A percentile compares a stretch with the other conserved stretches of the same genome.
These are phyloP conservation scores for Oryza longistaminata DNA, from an alignment of 176 grass and related monocot genomes.

Conservation along the genomic window DNA sequence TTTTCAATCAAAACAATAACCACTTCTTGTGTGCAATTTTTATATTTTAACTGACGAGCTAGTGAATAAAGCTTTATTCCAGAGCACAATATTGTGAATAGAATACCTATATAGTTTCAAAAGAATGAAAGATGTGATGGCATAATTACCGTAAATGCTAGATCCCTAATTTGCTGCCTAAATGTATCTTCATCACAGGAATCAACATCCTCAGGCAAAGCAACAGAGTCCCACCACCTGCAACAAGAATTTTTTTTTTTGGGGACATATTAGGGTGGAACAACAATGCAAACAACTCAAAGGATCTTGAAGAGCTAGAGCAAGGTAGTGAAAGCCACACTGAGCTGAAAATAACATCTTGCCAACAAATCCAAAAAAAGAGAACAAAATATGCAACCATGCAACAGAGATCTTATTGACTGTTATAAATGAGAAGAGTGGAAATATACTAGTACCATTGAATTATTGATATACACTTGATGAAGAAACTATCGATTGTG, in stretches of 20 bases:
- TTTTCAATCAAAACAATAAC: not conserved
- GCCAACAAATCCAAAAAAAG: not conserved
- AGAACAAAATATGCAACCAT: slow-evolving; percentile 16
- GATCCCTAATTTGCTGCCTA: slow-evolving; percentile 76
- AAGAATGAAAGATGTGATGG: not conserved
- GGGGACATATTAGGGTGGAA: not conserved
- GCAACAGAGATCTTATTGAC: not conserved
- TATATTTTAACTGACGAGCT: not conserved
- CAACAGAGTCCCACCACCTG: slow-evolving; percentile 98
- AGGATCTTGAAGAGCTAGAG: not conserved
- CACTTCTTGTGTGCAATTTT: not conserved
- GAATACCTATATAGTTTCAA: not conserved
- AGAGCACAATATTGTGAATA: slow-evolving; percentile 7
- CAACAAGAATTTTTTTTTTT: slow-evolving; percentile 18
- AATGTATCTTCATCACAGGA: slow-evolving; percentile 65
- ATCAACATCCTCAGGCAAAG: slow-evolving; percentile 91
- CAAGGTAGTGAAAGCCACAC: slow-evolving; percentile 15
- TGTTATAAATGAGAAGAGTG: not conserved
- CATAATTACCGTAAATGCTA: slow-evolving; percentile 75
- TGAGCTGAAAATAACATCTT: not conserved
- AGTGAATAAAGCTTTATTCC: not conserved
- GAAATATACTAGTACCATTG: not conserved
- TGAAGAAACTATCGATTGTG: not conserved
- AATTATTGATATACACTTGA: not conserved
- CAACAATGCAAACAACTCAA: not conserved